Conservation (phyloP, 495 filamentous ascomycete species). For the Aspergillus olivimuriae region DNA sequence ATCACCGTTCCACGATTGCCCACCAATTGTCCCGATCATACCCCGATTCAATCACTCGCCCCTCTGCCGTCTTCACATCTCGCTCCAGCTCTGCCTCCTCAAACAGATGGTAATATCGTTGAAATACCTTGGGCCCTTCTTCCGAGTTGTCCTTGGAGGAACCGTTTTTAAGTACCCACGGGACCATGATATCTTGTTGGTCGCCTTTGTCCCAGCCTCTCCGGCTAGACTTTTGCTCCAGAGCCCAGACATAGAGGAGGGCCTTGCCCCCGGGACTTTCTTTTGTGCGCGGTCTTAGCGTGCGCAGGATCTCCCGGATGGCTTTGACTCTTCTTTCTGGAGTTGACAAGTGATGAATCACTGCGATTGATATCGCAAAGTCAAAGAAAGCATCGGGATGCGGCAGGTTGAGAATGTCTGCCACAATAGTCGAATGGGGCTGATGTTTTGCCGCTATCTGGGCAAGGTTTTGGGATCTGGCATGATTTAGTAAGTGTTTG, state of each 20-base stretch:
- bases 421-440: conserved; percentile 59
- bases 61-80: conserved; percentile 70
- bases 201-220: conserved; percentile 86
- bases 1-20: conserved; percentile 52
- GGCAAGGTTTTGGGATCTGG: conserved; percentile 64
- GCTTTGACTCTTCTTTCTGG: conserved; percentile 64
- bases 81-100: conserved; percentile 77
- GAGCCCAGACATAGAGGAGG: conserved; percentile 91
- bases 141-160: conserved; percentile 7
- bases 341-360: conserved; percentile 93
- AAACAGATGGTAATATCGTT: conserved; percentile 95
- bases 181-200: conserved; percentile 91
- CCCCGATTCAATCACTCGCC: conserved; percentile 67
- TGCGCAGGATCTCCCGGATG: conserved; percentile 63
- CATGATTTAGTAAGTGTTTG: conserved; percentile 15
- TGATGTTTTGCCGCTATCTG: conserved; percentile 63
- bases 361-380: conserved; percentile 92
- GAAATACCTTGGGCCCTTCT: conserved; percentile 46
- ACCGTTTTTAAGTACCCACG: conserved; percentile 69
- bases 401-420: conserved; percentile 64
- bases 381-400: conserved; percentile 67
- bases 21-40: conserved; percentile 99
- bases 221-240: conserved; percentile 85
- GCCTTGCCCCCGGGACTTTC: conserved; percentile 50
- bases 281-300: conserved; percentile 43